A percentile compares a stretch with the other conserved stretches of the same genome.
These are phyloP conservation scores for Favolaschia claudopus DNA, from an alignment of 768 basidiomycete genomes.

Conservation along the genomic window DNA sequence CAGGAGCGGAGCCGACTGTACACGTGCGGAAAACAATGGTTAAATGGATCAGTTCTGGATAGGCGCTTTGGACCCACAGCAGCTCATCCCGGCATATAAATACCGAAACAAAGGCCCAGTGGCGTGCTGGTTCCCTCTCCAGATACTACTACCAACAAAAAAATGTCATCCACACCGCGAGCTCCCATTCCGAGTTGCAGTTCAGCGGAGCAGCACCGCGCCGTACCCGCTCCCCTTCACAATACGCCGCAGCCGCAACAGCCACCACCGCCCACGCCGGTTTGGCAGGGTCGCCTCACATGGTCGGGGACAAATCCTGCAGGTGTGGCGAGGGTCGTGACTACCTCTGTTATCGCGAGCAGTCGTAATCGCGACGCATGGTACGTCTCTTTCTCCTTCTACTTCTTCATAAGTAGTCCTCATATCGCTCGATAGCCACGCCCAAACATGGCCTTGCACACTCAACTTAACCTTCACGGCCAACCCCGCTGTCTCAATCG, in stretches of 20 bases:
- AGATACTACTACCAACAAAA: too few species aligned
- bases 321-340: constrained; percentile 1
- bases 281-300: constrained; percentile 22
- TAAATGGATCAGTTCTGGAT: too few species aligned
- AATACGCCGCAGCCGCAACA: constrained; percentile 13
- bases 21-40: too few species aligned
- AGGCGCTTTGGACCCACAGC: too few species aligned
- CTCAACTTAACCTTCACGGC: constrained; percentile 50
- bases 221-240: too few species aligned
- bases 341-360: constrained; percentile 14
- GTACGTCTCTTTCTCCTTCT: constrained; percentile 37
- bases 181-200: too few species aligned
- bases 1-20: too few species aligned
- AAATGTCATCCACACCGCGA: too few species aligned
- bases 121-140: too few species aligned
- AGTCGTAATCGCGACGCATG: constrained; percentile 28
- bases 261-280: constrained; percentile 27
- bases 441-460: constrained; percentile 60
- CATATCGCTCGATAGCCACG: constrained; percentile 43
- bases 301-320: constrained; percentile 17
- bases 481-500: constrained; percentile 47
- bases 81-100: too few species aligned
- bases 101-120: too few species aligned
- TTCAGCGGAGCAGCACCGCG: too few species aligned
- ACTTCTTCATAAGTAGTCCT: not conserved